Evolutionary conservation across 768 basidiomycete species (phyloP), one percentile per base, ranked within the genome.

Genomic region (Amanita pseudoporphyria): DNA sequence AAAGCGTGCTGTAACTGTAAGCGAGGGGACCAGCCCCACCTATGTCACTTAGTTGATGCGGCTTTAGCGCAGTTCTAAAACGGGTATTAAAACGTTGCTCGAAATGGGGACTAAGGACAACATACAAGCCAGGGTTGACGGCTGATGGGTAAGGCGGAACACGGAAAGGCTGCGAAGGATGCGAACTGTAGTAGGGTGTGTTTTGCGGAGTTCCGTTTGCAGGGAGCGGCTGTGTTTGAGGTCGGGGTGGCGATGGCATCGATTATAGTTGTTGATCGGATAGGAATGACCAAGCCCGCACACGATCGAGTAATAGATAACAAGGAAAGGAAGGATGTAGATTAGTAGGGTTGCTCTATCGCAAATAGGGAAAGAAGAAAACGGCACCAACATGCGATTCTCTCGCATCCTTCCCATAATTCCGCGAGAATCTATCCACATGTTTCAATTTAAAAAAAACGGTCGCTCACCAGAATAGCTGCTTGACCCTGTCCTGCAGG

Each of bases 161-260:
- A 32, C 49, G 49, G 22, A 50, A 19, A 16, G 49, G 49, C 26
- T 50, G 49, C 3, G 49, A 50, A 7, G 49, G 49, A 33, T 50
- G 49, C 2, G 49, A 40, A 33, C 43, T 50, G 26, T 50, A 50
- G 24, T 35, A 50, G 12, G 39, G 40, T 22, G 39, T 39, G n/a
- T 40, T 19, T 24, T 50, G 49, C 30, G 49, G 39, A 16, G 49
- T 40, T 3, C 21, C 21, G 44, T 37, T 45, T n/a, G 51, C 33
- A 33, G 51, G 33, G 18, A 43, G 9, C 28, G 51, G 42, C 42
- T 51, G 32, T 19, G 24, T 28, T 49, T 26, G 31, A 12, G 36
- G 14, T 9, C n/a, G 45, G 19, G 47, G 37, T 2, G 21, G 14
- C 5, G 28, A 39, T 5, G 24, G 43, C 43, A 31, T 22, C 28